Base-by-base conservation (phyloP, 1,284 basidiomycete genomes). In the Sporisorium iseilematis-ciliati region DNA sequence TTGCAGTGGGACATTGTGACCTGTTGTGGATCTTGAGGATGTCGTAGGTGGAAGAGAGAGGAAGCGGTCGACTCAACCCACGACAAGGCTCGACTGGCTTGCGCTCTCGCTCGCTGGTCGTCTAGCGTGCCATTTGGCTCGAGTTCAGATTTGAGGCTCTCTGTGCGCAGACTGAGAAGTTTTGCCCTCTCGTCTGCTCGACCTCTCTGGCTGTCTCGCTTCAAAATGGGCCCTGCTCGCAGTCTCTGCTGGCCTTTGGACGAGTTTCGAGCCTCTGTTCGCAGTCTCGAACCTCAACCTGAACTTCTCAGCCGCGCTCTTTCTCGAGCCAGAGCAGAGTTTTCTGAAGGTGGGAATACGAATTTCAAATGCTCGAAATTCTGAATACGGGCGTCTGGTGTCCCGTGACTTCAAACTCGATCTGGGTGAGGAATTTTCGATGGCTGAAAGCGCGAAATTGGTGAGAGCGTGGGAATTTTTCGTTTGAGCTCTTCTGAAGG, bases 1-100 rank as follows among this genome's bases (percentile, higher is more conserved):
- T 78, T 78, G 54, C 76, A 78, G 74, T 78, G 76, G 57, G 76
- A 78, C 76, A 78, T 78, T 61, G 67, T 74, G 72, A 75, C 72
- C 72, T 75, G 66, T 14, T 57, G 49, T 14, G 63, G 60, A 55
- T 67, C 73, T 75, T 71, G 73, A 64, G 73, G 67, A 71, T 75
- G 73, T 70, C 73, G 67, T 70, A 54, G 62, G 41, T 64, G 57
- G 64, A 67, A 61, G 64, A 53, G 21, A 57, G 61, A 69, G 38
- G 49, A 23, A 21, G 49, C 40, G 33, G 33, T 11, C 4, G 20
- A 12, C 58, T 57, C 51, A 16, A 38, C 58, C 57, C 26, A 33
- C 38, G 35, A 54, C 63, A 61, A 62, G 43, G 40, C 68, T 62
- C 58, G 10, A 46, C 49, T 50, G 35, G 56, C 35, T 46, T 42